Evolutionary conservation across 73 alveolate species (phyloP).

Genomic region (Stentor roeselii): DNA sequence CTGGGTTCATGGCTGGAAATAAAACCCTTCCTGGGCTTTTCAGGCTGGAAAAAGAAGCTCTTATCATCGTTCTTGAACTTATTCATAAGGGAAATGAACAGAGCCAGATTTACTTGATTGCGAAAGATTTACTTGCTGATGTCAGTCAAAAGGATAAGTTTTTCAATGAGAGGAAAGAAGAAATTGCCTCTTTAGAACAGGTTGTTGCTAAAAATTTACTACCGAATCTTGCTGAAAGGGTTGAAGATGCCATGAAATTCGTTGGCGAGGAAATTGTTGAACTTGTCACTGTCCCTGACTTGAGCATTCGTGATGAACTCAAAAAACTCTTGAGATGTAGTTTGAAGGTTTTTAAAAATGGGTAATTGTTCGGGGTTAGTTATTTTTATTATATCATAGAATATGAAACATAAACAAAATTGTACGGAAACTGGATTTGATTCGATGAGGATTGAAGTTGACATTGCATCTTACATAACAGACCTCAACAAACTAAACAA

Average conservation of each 20-base stretch:
- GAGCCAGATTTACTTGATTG: neutral
- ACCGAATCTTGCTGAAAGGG: neutral
- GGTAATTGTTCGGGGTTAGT: too few species aligned
- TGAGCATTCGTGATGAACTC: neutral
- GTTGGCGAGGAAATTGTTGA: neutral
- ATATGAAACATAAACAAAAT: neutral
- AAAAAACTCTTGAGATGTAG: neutral
- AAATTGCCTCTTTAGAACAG: neutral
- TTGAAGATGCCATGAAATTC: neutral
- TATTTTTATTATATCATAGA: too few species aligned
- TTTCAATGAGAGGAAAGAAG: neutral
- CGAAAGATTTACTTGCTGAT: neutral
- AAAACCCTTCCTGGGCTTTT: constrained; percentile 54
- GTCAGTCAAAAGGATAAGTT: neutral
- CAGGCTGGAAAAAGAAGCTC: constrained; percentile 46
- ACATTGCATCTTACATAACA: neutral
- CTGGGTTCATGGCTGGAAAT: constrained; percentile 52
- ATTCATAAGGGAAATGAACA: neutral
- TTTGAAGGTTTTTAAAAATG: too few species aligned
- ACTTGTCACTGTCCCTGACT: neutral
- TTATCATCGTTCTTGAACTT: neutral
- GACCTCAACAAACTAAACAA: neutral
- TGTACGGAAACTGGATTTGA: neutral
- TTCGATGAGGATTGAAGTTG: neutral
- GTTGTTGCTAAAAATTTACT: neutral